phyloP scores from a whole-genome alignment of 441 rosid genomes.

The Hypseocharis bilobata region DNA sequence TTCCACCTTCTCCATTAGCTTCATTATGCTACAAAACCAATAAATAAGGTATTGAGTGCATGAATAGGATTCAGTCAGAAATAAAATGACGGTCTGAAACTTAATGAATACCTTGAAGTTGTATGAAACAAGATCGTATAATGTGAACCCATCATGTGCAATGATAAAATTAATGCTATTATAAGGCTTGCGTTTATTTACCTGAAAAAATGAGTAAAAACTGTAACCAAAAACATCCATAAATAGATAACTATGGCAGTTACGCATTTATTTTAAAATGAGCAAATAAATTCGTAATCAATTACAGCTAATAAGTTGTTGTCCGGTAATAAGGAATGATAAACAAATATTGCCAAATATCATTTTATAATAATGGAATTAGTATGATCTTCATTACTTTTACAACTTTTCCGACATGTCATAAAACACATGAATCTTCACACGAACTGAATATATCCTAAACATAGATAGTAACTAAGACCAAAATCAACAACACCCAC shows the following conservation, averaged over 20 bases:
- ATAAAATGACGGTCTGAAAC: slow-evolving; percentile 7
- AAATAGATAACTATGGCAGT: neutral
- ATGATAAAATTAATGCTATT: slow-evolving; percentile 73
- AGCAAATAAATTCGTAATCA: too few species aligned
- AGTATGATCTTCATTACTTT: too few species aligned
- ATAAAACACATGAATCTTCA: too few species aligned
- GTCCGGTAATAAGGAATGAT: too few species aligned
- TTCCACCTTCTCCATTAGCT: slow-evolving; percentile 94
- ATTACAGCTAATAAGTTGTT: too few species aligned
- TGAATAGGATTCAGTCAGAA: slow-evolving; percentile 10
- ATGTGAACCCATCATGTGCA: slow-evolving; percentile 91
- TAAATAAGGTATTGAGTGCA: slow-evolving; percentile 4
- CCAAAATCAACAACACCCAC: too few species aligned
- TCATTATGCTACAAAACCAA: slow-evolving; percentile 65
- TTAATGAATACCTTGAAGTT: slow-evolving; percentile 54
- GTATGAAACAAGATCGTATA: slow-evolving; percentile 78
- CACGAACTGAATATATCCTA: too few species aligned
- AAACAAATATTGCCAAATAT: too few species aligned
- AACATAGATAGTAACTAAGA: too few species aligned
- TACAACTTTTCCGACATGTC: too few species aligned
- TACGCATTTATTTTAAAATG: too few species aligned
- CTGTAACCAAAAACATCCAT: neutral
- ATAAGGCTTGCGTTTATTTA: slow-evolving; percentile 78
- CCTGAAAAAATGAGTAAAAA: slow-evolving; percentile 35
- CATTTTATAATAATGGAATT: too few species aligned